Evolutionary conservation across 305 asterid species (phyloP).

Genomic region (Ajuga reptans): DNA sequence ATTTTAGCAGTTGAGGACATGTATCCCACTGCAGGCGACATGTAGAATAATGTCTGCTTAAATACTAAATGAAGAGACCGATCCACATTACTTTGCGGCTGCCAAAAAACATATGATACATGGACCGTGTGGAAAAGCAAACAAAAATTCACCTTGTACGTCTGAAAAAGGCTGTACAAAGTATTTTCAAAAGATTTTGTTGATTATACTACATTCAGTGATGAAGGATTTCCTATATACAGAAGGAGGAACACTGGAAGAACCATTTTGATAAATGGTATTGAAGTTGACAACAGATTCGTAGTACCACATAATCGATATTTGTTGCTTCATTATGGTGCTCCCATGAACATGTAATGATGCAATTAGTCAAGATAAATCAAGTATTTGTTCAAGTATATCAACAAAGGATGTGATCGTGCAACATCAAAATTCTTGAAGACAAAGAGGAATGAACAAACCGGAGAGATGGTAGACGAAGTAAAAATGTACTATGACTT

Average conservation of each 20-base stretch:
- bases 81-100: not conserved
- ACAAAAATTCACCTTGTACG: not conserved
- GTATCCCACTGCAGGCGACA: not conserved
- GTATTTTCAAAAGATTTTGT: not conserved
- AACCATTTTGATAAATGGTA: not conserved
- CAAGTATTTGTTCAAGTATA: too few species aligned
- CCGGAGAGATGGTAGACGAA: not conserved
- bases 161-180: not conserved
- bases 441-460: not conserved
- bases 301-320: not conserved
- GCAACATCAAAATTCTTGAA: not conserved
- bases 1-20: too few species aligned
- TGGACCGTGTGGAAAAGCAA: not conserved
- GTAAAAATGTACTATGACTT: not conserved
- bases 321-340: not conserved
- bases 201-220: not conserved
- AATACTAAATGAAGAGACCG: not conserved
- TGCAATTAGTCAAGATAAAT: not conserved
- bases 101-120: not conserved
- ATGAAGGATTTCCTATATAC: not conserved
- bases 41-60: not conserved
- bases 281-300: not conserved
- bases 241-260: not conserved
- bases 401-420: not conserved
- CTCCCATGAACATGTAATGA: not conserved